phyloP scores from a whole-genome alignment of 305 asterid genomes.

The Striga hermonthica region DNA sequence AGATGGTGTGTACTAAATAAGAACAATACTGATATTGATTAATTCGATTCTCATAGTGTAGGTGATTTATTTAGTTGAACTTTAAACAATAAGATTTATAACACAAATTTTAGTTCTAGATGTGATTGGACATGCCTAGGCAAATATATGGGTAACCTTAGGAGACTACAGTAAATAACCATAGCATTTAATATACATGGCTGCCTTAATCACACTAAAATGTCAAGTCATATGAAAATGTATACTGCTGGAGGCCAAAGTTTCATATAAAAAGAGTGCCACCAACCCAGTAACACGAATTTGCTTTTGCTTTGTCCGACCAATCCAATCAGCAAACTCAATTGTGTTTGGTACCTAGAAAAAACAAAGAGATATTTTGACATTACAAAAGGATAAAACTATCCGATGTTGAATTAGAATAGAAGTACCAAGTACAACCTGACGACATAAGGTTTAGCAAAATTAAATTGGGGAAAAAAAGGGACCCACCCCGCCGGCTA shows the following conservation, averaged over 20 bases:
- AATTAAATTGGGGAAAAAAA: constrained; percentile 13
- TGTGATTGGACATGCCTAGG: constrained; percentile 1
- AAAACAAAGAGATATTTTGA: constrained; percentile 23
- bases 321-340: constrained; percentile 99
- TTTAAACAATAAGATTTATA: not conserved
- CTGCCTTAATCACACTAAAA: constrained; percentile 18
- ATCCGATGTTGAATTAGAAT: constrained; percentile 6
- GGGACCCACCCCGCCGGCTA: not conserved
- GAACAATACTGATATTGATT: not conserved
- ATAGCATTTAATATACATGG: not conserved
- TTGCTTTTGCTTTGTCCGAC: constrained; percentile 91
- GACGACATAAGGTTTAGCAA: constrained; percentile 16
- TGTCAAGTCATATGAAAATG: constrained; percentile 23
- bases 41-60: not conserved
- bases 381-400: constrained; percentile 18
- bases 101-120: constrained; percentile 3
- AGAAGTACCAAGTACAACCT: constrained; percentile 14
- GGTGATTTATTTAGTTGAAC: not conserved
- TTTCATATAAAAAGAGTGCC: constrained; percentile 30
- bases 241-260: constrained; percentile 19
- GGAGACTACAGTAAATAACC: constrained; percentile 4
- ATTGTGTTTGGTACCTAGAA: constrained; percentile 89
- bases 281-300: constrained; percentile 94
- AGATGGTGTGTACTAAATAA: not conserved
- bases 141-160: constrained; percentile 6